Evolutionary conservation across 2,329 filamentous ascomycete species (phyloP), one percentile per base, ranked within the genome.

Genomic region (Talaromyces sp.): DNA sequence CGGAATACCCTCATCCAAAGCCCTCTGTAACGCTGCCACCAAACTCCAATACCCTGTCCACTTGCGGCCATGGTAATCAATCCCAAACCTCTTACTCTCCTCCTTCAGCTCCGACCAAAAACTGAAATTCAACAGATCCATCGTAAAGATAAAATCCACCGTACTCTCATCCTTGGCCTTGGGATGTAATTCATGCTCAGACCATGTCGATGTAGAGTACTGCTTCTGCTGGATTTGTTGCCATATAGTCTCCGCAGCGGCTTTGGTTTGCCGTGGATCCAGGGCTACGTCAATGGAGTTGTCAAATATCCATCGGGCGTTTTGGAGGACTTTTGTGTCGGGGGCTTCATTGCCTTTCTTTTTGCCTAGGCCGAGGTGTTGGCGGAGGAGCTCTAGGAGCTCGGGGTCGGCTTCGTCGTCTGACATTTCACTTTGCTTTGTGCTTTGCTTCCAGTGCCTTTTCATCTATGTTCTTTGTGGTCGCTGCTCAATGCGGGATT

Each of bases 1-100:
- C 16, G 93, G 91, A 63, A 97, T 91, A 63, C 90, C 90, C 83
- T 97, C 93, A 60, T 98, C 93, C 49, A 98, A 80, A 2, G 93
- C 96, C 71, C 95, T 84, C 76, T 93, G 91, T 71, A 99, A 77
- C 24, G 90, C 87, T 27, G 95, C 95, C 22, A 98, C 92, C 64
- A 99, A 80, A 75, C 93, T 96, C 89, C 91, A 97, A 78, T 99
- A 99, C 3, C 95, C 95, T 0, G 93, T 97, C 92, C 93, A 98
- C 65, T 79, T 87, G 76, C 87, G 89, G 33, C 87, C 93, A 54
- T 85, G 86, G 77, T 97, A 98, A 65, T 91, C 89, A 49, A 99
- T 85, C 10, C 90, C 86, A 76, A 94, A 99, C 11, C 92, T 85
- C 71, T 94, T 88, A 31, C 69, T 67, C 5, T 87, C 84, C 11